Conservation (phyloP, 176 grass and related monocot genomes). For the Dactylis glomerata region DNA sequence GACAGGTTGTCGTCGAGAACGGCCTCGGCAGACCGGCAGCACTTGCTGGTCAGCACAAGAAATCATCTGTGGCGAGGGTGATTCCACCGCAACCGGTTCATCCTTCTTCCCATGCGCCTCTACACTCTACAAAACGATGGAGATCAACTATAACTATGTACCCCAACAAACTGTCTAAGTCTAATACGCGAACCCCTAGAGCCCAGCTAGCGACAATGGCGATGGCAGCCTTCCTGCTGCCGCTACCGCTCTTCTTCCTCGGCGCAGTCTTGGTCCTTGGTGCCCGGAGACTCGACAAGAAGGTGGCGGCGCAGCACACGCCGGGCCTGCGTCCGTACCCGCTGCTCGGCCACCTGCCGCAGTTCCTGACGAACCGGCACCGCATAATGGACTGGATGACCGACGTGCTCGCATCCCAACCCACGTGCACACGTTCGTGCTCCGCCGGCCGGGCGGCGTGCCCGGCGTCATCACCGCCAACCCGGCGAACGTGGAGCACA, state of each 20-base stretch:
- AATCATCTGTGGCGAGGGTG: neutral
- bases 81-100: neutral
- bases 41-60: neutral
- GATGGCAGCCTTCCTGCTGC: neutral
- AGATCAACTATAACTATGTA: neutral
- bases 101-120: no score
- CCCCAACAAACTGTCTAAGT: neutral
- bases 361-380: slow-evolving; percentile 1
- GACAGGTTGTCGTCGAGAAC: no score
- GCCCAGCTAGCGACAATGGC: neutral
- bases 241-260: no score
- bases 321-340: neutral
- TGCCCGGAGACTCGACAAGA: neutral
- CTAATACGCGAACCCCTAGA: neutral
- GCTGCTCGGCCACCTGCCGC: slow-evolving; percentile 7
- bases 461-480: slow-evolving; percentile 10
- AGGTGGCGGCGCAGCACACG: neutral
- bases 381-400: slow-evolving; percentile 3
- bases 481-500: slow-evolving; percentile 4
- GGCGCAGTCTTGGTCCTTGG: no score
- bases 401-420: neutral
- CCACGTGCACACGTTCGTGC: neutral
- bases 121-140: neutral
- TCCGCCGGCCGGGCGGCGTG: neutral
- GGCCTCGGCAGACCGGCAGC: neutral